phyloP scores from a whole-genome alignment of 257 asterid species.

The Solanum bukasovii region DNA sequence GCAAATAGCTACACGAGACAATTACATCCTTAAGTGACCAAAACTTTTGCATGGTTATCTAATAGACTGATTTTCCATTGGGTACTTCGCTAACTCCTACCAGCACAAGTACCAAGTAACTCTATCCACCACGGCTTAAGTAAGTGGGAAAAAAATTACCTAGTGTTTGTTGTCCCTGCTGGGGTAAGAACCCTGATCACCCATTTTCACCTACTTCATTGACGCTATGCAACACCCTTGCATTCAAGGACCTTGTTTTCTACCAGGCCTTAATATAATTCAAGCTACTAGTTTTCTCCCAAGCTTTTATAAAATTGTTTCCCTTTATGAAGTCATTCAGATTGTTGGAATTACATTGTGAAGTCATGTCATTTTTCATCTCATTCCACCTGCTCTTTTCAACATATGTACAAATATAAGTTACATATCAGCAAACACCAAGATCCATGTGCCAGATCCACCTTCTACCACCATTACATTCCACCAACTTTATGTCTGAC shows the following conservation, averaged over 20 bases:
- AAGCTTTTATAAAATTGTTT: neutral
- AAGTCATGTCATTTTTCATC: neutral
- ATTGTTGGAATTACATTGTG: neutral
- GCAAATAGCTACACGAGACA: slow-evolving; percentile 71
- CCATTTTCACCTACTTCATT: neutral
- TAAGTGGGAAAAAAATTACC: neutral
- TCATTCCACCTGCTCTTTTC: neutral
- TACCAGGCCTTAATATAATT: neutral
- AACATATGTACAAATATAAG: neutral
- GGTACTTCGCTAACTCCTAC: neutral
- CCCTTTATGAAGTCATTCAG: neutral
- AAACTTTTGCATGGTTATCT: slow-evolving; percentile 52
- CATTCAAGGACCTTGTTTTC: neutral
- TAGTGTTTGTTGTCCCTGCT: neutral
- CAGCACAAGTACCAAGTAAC: neutral
- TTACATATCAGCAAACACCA: neutral
- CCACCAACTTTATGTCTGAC: neutral
- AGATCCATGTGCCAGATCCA: neutral
- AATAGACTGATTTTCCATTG: neutral
- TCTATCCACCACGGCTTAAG: neutral
- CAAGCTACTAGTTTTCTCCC: neutral
- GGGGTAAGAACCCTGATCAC: neutral
- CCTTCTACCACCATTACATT: neutral
- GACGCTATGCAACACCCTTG: neutral
- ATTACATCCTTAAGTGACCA: slow-evolving; percentile 75